Evolutionary conservation across 2,329 filamentous ascomycete species (phyloP).

Genomic region (Lasiodiplodia sp.): DNA sequence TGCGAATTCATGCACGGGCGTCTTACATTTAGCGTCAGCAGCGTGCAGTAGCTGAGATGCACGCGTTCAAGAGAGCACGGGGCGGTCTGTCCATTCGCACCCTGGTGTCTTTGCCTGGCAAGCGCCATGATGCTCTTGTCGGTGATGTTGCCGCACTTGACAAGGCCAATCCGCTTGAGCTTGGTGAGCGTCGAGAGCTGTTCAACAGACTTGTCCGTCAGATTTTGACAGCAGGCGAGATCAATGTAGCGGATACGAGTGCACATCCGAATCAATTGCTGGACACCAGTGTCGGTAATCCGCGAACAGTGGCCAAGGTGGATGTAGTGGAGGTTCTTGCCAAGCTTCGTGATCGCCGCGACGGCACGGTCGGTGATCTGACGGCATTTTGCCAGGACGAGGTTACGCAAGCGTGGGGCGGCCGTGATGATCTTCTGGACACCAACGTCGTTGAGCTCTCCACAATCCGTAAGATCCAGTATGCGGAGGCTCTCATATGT

Average conservation of each 20-base stretch:
- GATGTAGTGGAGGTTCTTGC: slow-evolving; percentile 96
- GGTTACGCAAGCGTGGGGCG: slow-evolving; percentile 86
- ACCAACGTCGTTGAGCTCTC: slow-evolving; percentile 81
- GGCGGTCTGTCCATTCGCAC: slow-evolving; percentile 63
- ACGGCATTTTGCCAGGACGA: slow-evolving; percentile 93
- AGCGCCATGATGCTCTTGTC: slow-evolving; percentile 87
- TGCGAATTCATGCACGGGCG: not conserved
- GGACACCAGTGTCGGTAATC: slow-evolving; percentile 89
- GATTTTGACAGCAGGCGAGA: slow-evolving; percentile 87
- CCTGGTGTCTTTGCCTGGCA: slow-evolving; percentile 68
- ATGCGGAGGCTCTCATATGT: slow-evolving; percentile 90
- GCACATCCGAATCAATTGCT: slow-evolving; percentile 81
- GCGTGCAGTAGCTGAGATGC: slow-evolving; percentile 93
- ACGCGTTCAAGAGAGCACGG: slow-evolving; percentile 84
- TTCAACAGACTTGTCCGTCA: slow-evolving; percentile 87
- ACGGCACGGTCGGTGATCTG: slow-evolving; percentile 91
- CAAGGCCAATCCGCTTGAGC: slow-evolving; percentile 89
- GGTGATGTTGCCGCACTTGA: slow-evolving; percentile 91
- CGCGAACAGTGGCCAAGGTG: slow-evolving; percentile 92
- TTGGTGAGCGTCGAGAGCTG: slow-evolving; percentile 88
- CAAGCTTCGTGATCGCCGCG: slow-evolving; percentile 82
- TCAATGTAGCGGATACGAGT: slow-evolving; percentile 98
- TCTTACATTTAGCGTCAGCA: slow-evolving; percentile 80
- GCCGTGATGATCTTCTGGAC: slow-evolving; percentile 87
- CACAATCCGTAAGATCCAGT: slow-evolving; percentile 89